Evolutionary conservation across 2,329 filamentous ascomycete species (phyloP), one percentile per base, ranked within the genome.

Genomic region (Huntiella omanensis): DNA sequence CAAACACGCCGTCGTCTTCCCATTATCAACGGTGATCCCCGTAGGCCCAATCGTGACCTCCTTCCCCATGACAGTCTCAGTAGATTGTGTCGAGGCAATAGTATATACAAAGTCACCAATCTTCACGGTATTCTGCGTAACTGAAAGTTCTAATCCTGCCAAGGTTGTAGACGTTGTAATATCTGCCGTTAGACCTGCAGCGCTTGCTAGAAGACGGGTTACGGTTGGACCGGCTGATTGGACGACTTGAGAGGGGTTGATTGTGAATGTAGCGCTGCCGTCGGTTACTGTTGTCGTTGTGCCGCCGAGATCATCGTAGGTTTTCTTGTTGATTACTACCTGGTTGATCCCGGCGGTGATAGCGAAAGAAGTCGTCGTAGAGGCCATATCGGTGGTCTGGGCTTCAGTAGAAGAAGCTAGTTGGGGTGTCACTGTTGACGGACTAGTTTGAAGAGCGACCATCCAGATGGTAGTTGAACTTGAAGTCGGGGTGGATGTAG

Each of bases 241-340:
- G 22, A 52, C 32, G 32, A 52, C 48, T 13, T 45, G 41, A 5
- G 60, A 66, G 5, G 70, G 69, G 19, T 63, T 54, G 40, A 74
- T 68, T 13, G 64, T 66, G 49, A 73, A 73, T 1, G 60, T 62
- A 8, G 62, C 59, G 16, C 54, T 58, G 22, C 56, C 56, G 3
- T 69, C 59, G 1, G 62, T 61, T 4, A 71, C 63, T 2, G 60
- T 64, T 10, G 58, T 64, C 0, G 63, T 68, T 4, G 55, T 57
- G 4, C 60, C 53, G 11, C 58, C 55, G 32, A 64, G 58, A 46
- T 63, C 59, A 0, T 56, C 58, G 46, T 69, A 64, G 0, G 68
- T 72, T 44, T 62, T 57, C 33, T 58, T 59, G 49, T 68, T 65
- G 49, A 73, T 67, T 44, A 70, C 57, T 4, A 73, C 67, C 33